These are phyloP conservation scores for Russula compacta DNA, from an alignment of 768 basidiomycete genomes.

Conservation along the genomic window DNA sequence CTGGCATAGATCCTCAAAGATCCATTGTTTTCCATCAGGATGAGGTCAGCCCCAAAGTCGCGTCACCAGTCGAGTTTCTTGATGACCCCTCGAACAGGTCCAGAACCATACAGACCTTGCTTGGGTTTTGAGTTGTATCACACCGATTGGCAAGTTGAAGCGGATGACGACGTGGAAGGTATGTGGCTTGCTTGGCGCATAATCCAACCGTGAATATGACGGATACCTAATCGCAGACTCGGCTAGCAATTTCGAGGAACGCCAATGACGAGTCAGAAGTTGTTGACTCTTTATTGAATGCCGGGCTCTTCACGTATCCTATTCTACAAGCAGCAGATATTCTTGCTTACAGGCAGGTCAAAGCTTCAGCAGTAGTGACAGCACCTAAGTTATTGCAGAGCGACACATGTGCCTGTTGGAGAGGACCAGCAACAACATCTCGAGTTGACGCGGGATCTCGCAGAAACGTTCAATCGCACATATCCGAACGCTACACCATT, in stretches of 20 bases:
- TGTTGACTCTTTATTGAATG: constrained; percentile 72
- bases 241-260: constrained; percentile 66
- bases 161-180: constrained; percentile 99
- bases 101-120: constrained; percentile 77
- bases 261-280: constrained; percentile 67
- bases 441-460: constrained; percentile 79
- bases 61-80: background rate
- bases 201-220: background rate
- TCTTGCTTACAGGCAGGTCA: constrained; percentile 63
- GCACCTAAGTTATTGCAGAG: constrained; percentile 33
- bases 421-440: constrained; percentile 96
- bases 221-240: constrained; percentile 42
- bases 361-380: background rate
- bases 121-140: constrained; percentile 83
- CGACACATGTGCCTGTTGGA: constrained; percentile 92
- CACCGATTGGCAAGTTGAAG: constrained; percentile 71
- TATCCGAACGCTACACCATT: constrained; percentile 40
- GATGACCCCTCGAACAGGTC: constrained; percentile 40
- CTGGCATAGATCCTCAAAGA: constrained; percentile 72
- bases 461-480: constrained; percentile 69
- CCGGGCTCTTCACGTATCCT: constrained; percentile 87
- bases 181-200: constrained; percentile 14
- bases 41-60: constrained; percentile 39
- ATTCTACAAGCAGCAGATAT: constrained; percentile 92
- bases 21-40: constrained; percentile 84